These are phyloP conservation scores for Backusella macrospora DNA, from an alignment of 192 early-diverging fungal genomes.

Conservation along the genomic window DNA sequence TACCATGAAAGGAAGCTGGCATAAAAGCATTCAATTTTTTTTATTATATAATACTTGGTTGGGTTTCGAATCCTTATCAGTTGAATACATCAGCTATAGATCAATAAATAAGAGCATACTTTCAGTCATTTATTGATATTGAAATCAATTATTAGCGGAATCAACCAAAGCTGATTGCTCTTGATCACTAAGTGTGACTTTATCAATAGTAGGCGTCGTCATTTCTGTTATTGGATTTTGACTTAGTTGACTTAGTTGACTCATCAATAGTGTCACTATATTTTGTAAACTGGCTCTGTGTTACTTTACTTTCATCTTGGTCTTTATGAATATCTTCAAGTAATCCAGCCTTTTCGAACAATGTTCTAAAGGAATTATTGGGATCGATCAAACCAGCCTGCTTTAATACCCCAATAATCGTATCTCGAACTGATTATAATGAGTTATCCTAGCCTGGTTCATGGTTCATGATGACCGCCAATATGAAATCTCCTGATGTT, in stretches of 20 bases:
- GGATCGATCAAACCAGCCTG: not conserved
- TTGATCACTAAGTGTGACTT: not conserved
- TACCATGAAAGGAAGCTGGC: no score
- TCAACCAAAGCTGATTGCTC: not conserved
- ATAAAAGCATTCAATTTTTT: no score
- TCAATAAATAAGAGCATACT: not conserved
- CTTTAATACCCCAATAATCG: not conserved
- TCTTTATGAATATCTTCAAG: not conserved
- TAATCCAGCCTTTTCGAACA: not conserved
- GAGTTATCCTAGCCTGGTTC: not conserved
- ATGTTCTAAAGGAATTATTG: not conserved
- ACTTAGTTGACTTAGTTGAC: not conserved
- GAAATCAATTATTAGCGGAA: not conserved
- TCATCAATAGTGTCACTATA: not conserved
- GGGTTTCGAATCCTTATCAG: not conserved
- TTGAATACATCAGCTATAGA: not conserved
- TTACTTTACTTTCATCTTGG: not conserved
- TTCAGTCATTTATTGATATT: not conserved
- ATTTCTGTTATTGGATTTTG: not conserved
- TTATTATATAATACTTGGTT: not conserved
- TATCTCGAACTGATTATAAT: not conserved
- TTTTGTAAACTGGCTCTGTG: not conserved
- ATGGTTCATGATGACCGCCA: not conserved
- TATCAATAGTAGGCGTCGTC: not conserved
- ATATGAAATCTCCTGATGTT: not conserved